Evolutionary conservation across 2,329 filamentous ascomycete genomes (phyloP), one percentile per base, ranked within the genome.

Genomic region (Huntiella moniliformis): DNA sequence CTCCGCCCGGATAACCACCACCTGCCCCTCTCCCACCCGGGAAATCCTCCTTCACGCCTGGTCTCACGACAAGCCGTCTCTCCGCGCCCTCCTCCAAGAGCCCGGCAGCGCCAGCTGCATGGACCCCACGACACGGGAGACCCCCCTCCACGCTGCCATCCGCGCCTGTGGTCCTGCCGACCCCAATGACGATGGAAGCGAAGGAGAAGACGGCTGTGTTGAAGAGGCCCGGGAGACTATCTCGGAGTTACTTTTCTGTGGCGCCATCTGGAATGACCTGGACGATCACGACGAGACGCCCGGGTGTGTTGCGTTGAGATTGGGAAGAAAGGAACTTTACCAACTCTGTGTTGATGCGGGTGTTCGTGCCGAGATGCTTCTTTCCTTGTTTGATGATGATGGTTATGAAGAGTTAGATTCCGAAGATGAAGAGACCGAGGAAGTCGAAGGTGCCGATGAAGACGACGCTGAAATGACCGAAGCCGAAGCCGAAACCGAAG

Each of bases 181-280:
- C 4, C 50, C 51, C 4, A 52, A 53, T 3, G 53, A 56, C 7
- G 50, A 52, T 11, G 52, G 52, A 4, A 53, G 56, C 2, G 59
- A 60, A 2, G 58, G 58, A 7, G 62, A 64, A 17, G 61, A 64
- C 18, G 54, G 62, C 45, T 58, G 61, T 18, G 60, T 81, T 31
- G 71, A 77, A 40, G 71, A 73, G 35, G 82, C 77, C 2, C 70
- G 71, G 46, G 73, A 77, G 44, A 79, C 79, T 0, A 66, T 95
- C 4, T 72, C 74, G 53, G 73, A 91, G 56, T 69, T 96, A 5
- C 76, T 96, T 50, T 72, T 87, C 56, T 80, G 82, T 54, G 91
- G 91, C 31, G 91, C 85, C 8, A 95, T 96, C 54, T 98, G 91
- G 91, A 98, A 98, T 63, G 87, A 95, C 59, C 67, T 96, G 47